These are phyloP conservation scores for Micromonas commoda DNA, from an alignment of 139 green algal genomes.

Conservation along the genomic window DNA sequence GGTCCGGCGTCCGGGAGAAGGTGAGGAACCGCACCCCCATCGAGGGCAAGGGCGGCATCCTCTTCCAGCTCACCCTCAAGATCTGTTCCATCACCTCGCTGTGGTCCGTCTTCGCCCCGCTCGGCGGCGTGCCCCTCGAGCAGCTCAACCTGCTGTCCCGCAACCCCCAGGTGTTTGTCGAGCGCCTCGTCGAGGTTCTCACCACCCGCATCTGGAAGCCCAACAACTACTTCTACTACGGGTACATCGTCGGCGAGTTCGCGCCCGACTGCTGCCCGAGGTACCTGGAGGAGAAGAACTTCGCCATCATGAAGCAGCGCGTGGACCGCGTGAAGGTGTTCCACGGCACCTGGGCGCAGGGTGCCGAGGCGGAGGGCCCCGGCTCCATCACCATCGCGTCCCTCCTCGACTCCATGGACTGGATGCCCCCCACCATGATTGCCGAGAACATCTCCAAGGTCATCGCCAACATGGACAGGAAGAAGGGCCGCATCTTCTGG, in stretches of 20 bases:
- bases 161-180: conserved; percentile 40
- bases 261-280: conserved; percentile 85
- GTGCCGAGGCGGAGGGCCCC: background rate
- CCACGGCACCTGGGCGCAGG: conserved; percentile 25
- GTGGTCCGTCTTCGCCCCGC: conserved; percentile 19
- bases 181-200: conserved; percentile 23
- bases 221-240: conserved; percentile 98
- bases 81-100: conserved; percentile 16
- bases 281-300: conserved; percentile 75
- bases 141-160: conserved; percentile 88
- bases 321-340: conserved; percentile 19
- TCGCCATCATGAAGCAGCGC: conserved; percentile 39
- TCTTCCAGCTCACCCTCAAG: conserved; percentile 11
- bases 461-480: conserved; percentile 20
- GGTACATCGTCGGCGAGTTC: conserved; percentile 87
- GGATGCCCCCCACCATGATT: conserved; percentile 27
- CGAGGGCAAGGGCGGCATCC: background rate
- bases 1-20: conserved; percentile 6
- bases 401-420: conserved; percentile 28
- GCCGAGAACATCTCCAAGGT: conserved; percentile 31
- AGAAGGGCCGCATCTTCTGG: conserved; percentile 25
- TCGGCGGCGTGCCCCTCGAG: conserved; percentile 80
- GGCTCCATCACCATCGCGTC: conserved; percentile 28
- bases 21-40: background rate
- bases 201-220: conserved; percentile 32